phyloP scores from a whole-genome alignment of 192 early-diverging fungal genomes.

The Coemansia sp. region DNA sequence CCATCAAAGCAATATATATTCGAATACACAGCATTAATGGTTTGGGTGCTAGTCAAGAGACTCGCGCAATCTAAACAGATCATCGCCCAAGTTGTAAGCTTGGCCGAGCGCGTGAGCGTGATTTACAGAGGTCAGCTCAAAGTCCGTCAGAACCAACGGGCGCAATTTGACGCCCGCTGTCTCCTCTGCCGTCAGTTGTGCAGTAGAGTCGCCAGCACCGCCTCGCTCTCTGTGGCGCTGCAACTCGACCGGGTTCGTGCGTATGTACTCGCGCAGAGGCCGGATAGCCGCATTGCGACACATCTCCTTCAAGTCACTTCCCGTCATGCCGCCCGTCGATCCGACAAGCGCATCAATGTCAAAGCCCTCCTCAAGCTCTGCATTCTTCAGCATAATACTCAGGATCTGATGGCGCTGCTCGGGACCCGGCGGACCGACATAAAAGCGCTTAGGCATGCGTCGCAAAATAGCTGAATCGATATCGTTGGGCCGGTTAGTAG shows the following conservation, averaged over 20 bases:
- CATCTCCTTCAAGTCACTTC: constrained; percentile 96
- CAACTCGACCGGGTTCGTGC: constrained; percentile 51
- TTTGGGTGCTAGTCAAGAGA: constrained; percentile 11
- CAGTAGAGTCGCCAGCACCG: neutral
- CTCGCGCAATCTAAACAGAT: constrained; percentile 17
- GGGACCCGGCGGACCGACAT: constrained; percentile 79
- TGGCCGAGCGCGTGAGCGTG: constrained; percentile 37
- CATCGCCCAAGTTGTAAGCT: constrained; percentile 44
- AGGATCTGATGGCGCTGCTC: constrained; percentile 88
- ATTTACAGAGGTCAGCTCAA: constrained; percentile 29
- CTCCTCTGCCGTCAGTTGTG: neutral
- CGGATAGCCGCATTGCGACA: constrained; percentile 97
- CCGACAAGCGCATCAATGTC: constrained; percentile 68
- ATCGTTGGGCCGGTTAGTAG: constrained; percentile 97
- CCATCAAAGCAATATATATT: neutral
- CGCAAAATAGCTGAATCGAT: constrained; percentile 96
- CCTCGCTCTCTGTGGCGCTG: constrained; percentile 26
- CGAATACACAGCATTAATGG: neutral
- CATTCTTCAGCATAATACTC: constrained; percentile 71
- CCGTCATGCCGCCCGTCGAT: constrained; percentile 81
- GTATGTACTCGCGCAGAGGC: constrained; percentile 86
- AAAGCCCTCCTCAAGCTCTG: constrained; percentile 71
- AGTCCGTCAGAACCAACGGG: constrained; percentile 36
- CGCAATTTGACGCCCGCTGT: constrained; percentile 22
- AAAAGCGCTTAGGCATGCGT: constrained; percentile 97